These are phyloP conservation scores for Colletotrichum lini DNA, from an alignment of 2,329 filamentous ascomycete genomes.

Conservation along the genomic window DNA sequence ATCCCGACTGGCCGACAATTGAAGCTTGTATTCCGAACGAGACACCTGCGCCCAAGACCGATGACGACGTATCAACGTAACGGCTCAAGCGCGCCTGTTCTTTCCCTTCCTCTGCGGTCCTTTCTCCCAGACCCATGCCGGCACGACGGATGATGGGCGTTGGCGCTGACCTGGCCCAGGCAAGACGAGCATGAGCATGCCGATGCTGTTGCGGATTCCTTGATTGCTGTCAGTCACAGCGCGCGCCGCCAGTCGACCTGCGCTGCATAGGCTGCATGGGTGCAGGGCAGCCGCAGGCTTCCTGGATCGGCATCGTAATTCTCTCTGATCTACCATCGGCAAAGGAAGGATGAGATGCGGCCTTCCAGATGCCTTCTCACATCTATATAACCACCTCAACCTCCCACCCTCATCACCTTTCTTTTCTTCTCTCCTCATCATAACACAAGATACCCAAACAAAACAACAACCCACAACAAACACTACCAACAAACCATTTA, in stretches of 20 bases:
- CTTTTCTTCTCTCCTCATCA: slow-evolving; percentile 39
- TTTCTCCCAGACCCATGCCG: slow-evolving; percentile 34
- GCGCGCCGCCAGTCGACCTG: not conserved
- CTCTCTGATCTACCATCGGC: slow-evolving; percentile 10
- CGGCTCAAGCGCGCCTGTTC: slow-evolving; percentile 10
- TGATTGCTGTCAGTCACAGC: slow-evolving; percentile 32
- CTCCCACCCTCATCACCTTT: slow-evolving; percentile 1
- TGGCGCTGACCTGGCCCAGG: slow-evolving; percentile 10
- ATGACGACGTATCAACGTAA: slow-evolving; percentile 42
- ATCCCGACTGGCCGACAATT: slow-evolving; percentile 26
- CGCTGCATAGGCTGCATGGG: not conserved
- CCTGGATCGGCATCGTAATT: slow-evolving; percentile 28
- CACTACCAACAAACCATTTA: slow-evolving; percentile 14
- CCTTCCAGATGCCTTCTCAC: slow-evolving; percentile 10
- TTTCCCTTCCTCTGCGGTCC: slow-evolving; percentile 5
- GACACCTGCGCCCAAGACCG: slow-evolving; percentile 41
- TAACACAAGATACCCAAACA: slow-evolving; percentile 41
- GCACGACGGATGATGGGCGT: not conserved
- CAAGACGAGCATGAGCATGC: not conserved
- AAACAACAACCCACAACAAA: slow-evolving; percentile 31
- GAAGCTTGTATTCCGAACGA: slow-evolving; percentile 40
- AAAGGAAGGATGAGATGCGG: slow-evolving; percentile 5
- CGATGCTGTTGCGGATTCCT: slow-evolving; percentile 28
- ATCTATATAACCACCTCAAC: slow-evolving; percentile 41
- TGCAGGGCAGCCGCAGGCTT: slow-evolving; percentile 1